These are phyloP conservation scores for Penicillium sp. DNA, from an alignment of 2,329 filamentous ascomycete species.

Conservation along the genomic window DNA sequence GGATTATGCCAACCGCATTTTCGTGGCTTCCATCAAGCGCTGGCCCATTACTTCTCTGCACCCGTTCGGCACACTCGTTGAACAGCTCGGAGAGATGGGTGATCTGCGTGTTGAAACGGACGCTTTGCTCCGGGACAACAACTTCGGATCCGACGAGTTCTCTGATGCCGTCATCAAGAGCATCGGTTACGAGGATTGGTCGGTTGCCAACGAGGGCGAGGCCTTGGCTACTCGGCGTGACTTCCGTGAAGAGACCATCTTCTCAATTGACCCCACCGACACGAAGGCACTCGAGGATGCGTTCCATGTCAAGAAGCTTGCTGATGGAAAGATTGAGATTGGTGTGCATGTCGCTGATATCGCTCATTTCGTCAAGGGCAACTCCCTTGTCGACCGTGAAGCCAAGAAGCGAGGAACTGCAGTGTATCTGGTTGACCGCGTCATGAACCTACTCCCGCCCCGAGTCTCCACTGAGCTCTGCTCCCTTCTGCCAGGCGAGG, in stretches of 20 bases:
- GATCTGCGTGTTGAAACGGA: conserved; percentile 97
- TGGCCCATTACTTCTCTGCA: conserved; percentile 99
- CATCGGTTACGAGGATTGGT: conserved; percentile 89
- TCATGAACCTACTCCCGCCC: conserved; percentile 79
- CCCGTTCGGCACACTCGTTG: conserved; percentile 94
- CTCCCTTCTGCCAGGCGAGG: conserved; percentile 80
- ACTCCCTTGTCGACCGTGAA: conserved; percentile 92
- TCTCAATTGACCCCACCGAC: conserved; percentile 89
- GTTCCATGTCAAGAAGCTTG: conserved; percentile 80
- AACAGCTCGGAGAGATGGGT: conserved; percentile 95
- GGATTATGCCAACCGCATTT: conserved; percentile 95
- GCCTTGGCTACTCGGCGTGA: conserved; percentile 75
- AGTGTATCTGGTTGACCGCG: conserved; percentile 90
- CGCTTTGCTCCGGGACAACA: conserved; percentile 94
- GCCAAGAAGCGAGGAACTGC: conserved; percentile 97
- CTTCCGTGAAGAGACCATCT: conserved; percentile 81
- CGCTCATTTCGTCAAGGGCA: conserved; percentile 93
- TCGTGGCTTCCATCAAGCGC: conserved; percentile 97
- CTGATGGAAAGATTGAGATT: conserved; percentile 85
- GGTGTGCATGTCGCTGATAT: conserved; percentile 94
- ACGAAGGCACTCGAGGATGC: conserved; percentile 87
- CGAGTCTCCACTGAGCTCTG: conserved; percentile 84
- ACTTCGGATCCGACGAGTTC: conserved; percentile 96
- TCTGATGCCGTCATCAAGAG: conserved; percentile 93
- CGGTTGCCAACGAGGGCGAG: conserved; percentile 77